These are phyloP conservation scores for Leccinum pallidistipes DNA, from an alignment of 1,284 basidiomycete species.

Conservation along the genomic window DNA sequence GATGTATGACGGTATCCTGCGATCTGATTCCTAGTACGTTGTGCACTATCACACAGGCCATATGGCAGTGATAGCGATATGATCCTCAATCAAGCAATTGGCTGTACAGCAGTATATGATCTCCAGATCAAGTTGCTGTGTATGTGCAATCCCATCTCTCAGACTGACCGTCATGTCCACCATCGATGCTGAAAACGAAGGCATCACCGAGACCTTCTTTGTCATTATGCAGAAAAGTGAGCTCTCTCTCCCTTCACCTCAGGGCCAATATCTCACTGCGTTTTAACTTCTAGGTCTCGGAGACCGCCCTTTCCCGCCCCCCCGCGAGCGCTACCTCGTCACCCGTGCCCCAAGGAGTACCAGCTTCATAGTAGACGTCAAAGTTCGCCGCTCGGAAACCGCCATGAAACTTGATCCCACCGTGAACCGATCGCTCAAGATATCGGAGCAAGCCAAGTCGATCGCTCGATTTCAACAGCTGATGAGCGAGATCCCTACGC, in stretches of 20 bases:
- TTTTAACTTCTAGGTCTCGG: constrained; percentile 33
- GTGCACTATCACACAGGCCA: not conserved
- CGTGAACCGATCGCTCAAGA: constrained; percentile 33
- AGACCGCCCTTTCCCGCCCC: constrained; percentile 69
- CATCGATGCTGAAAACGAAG: not conserved
- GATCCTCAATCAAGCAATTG: not conserved
- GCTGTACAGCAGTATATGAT: not conserved
- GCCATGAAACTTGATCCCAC: constrained; percentile 44
- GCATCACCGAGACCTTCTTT: not conserved
- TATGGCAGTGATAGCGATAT: not conserved
- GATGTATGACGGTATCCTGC: not conserved
- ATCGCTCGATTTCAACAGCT: constrained; percentile 59
- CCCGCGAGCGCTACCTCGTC: constrained; percentile 53
- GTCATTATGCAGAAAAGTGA: not conserved
- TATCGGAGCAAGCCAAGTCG: constrained; percentile 39
- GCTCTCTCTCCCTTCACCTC: not conserved
- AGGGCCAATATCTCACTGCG: not conserved
- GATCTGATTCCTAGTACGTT: not conserved
- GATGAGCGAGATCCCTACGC: constrained; percentile 52
- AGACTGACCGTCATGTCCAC: not conserved
- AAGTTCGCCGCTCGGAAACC: constrained; percentile 45
- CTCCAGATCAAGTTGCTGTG: not conserved
- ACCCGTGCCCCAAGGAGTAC: constrained; percentile 40
- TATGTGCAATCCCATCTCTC: not conserved
- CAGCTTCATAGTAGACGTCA: constrained; percentile 48